Percentiles rank a stretch among this genome's conserved stretches.
Evolutionary conservation across 176 grass and related monocot species (phyloP).

Genomic region (Aegilops umbellulata): DNA sequence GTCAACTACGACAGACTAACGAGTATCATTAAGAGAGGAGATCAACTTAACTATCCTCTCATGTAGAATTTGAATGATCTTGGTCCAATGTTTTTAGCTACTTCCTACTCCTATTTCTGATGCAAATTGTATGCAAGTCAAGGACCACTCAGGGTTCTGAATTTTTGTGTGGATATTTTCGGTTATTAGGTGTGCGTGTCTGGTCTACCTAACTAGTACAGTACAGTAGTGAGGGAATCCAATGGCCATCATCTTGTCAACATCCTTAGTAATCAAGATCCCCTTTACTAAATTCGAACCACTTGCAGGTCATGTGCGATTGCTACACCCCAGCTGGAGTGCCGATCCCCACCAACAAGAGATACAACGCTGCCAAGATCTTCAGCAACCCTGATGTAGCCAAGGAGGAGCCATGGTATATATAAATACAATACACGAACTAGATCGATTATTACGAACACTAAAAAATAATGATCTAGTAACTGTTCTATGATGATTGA

Average conservation of each 20-base stretch:
- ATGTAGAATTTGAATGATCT: not conserved
- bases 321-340: conserved; percentile 95
- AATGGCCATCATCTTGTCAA: not conserved
- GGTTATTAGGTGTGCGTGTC: not conserved
- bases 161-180: not conserved
- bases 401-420: conserved; percentile 84
- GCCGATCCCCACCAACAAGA: conserved; percentile 95
- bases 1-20: not conserved
- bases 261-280: not conserved
- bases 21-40: not conserved
- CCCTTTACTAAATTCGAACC: conserved; percentile 25
- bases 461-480: not conserved
- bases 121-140: not conserved
- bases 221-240: not conserved
- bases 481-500: not conserved
- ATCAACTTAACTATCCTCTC: not conserved
- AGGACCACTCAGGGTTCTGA: not conserved
- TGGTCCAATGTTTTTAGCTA: not conserved
- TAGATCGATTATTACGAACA: not conserved
- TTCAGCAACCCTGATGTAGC: conserved; percentile 73
- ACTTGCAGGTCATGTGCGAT: conserved; percentile 91
- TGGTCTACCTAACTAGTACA: conserved; percentile 18
- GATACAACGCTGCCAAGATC: conserved; percentile 71
- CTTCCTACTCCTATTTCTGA: not conserved
- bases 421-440: not conserved